A percentile compares a stretch with the other conserved stretches of the same genome.
Evolutionary conservation across 805 yeast species (phyloP).

Genomic region (Maudiozyma bulderi): DNA sequence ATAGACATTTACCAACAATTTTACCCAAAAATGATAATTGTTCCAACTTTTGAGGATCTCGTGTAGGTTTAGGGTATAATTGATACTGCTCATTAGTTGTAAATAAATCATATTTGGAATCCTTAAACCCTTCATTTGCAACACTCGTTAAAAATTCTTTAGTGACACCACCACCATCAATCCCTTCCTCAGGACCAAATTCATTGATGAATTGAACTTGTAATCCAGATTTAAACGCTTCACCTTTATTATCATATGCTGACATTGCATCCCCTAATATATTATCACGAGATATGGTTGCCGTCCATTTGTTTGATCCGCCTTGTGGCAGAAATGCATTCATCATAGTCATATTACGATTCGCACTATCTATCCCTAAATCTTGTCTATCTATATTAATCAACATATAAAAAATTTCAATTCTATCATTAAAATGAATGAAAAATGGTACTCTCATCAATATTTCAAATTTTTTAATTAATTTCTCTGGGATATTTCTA

Average conservation of each 20-base stretch:
- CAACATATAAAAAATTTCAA: conserved; percentile 56
- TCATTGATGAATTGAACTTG: conserved; percentile 61
- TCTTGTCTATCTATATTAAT: conserved; percentile 43
- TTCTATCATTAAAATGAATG: conserved; percentile 66
- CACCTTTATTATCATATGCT: conserved; percentile 44
- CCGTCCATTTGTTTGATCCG: conserved; percentile 20
- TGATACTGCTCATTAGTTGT: conserved; percentile 43
- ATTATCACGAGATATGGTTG: conserved; percentile 57
- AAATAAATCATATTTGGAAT: conserved; percentile 29
- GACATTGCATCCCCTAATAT: conserved; percentile 68
- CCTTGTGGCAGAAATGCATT: conserved; percentile 1
- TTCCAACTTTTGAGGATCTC: conserved; percentile 24
- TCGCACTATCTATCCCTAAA: conserved; percentile 7
- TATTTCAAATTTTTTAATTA: conserved; percentile 36
- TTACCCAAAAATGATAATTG: conserved; percentile 61
- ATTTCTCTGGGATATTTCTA: conserved; percentile 8
- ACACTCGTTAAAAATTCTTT: conserved; percentile 79
- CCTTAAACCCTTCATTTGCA: conserved; percentile 54
- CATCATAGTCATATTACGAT: conserved; percentile 1
- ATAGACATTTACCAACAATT: conserved; percentile 80
- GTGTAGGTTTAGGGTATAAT: conserved; percentile 46
- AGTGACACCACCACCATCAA: conserved; percentile 95
- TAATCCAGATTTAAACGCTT: conserved; percentile 47
- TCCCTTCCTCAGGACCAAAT: conserved; percentile 72
- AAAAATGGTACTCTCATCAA: conserved; percentile 67